These are phyloP conservation scores for Beta corolliflora DNA, from an alignment of 179 eudicot species.

Conservation along the genomic window DNA sequence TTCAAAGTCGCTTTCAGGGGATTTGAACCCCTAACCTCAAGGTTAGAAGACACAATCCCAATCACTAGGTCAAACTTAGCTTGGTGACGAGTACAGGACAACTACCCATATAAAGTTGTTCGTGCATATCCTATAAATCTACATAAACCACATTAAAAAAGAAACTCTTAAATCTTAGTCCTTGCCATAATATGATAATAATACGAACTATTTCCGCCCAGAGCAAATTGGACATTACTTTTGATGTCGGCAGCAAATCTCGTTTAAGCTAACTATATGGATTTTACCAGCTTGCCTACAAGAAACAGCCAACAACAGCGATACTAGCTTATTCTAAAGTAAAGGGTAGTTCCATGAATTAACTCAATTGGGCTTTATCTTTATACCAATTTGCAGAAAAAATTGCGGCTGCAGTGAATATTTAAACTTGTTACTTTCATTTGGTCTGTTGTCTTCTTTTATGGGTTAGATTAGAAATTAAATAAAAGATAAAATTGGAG, in stretches of 20 bases:
- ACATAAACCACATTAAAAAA: no score
- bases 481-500: neutral
- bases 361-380: neutral
- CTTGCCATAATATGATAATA: neutral
- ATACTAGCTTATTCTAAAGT: neutral
- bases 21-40: no score
- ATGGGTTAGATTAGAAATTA: neutral
- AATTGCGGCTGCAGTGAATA: constrained; percentile 35
- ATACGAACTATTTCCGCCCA: neutral
- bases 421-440: neutral
- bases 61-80: no score
- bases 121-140: no score
- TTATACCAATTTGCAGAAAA: constrained; percentile 15
- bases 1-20: rapidly evolving
- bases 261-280: neutral
- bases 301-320: constrained; percentile 2
- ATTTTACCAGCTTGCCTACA: neutral
- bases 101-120: no score
- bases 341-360: neutral
- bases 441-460: no score
- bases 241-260: constrained; percentile 26
- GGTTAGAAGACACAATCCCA: no score
- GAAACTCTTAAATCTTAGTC: no score
- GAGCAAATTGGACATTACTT: neutral
- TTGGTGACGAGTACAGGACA: no score